Conservation (phyloP, 805 yeast species). For the Wickerhamiella australiensis region DNA sequence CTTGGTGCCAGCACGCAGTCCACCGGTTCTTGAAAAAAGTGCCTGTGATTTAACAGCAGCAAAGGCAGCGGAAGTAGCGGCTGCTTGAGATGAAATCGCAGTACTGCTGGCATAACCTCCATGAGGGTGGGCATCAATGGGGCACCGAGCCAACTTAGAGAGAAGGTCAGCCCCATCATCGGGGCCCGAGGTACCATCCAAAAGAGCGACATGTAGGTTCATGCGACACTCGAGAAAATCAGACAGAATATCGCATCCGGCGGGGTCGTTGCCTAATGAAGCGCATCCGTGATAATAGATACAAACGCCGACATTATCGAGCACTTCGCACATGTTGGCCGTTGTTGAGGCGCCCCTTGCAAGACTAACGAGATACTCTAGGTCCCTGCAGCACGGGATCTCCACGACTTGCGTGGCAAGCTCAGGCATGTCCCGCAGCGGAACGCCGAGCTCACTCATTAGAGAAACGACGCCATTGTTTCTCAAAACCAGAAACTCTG, state of each 20-base stretch:
- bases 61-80: background rate
- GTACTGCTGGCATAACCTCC: background rate
- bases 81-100: background rate
- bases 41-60: conserved; percentile 11
- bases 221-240: conserved; percentile 6
- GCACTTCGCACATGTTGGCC: background rate
- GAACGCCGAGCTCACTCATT: conserved; percentile 4
- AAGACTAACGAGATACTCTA: background rate
- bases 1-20: conserved; percentile 71
- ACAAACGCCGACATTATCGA: background rate
- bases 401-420: background rate
- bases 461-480: background rate
- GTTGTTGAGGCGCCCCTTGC: background rate
- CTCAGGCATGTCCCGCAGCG: background rate
- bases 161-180: background rate
- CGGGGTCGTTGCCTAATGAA: background rate
- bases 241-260: background rate
- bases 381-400: background rate
- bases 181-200: background rate
- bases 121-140: background rate
- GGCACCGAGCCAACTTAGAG: background rate
- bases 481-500: background rate
- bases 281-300: background rate
- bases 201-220: background rate
- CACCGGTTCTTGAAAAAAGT: conserved; percentile 55